Percentiles rank a stretch among this genome's conserved stretches.
phyloP scores from a whole-genome alignment of 164 flowering plant genomes.

The Magnolia sinica region DNA sequence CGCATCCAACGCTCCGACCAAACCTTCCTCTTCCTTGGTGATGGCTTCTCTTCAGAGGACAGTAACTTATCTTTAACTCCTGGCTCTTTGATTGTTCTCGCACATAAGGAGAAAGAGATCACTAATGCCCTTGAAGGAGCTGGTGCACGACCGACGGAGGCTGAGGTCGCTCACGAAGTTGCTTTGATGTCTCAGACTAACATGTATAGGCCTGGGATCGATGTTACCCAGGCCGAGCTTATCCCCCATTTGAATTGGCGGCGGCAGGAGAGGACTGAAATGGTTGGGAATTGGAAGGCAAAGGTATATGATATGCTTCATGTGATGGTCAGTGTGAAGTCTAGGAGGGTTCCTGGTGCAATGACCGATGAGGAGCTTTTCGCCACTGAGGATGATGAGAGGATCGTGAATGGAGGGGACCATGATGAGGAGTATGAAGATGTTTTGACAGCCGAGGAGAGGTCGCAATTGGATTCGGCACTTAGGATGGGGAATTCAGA shows the following conservation, averaged over 20 bases:
- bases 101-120: conserved; percentile 95
- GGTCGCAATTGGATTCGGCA: conserved; percentile 84
- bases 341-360: conserved; percentile 97
- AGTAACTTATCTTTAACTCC: conserved; percentile 58
- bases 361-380: conserved; percentile 99
- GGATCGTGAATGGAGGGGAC: conserved; percentile 52
- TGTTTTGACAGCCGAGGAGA: conserved; percentile 88
- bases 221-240: conserved; percentile 98
- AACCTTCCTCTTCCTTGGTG: conserved; percentile 91
- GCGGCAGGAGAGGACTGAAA: conserved; percentile 90
- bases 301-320: conserved; percentile 96
- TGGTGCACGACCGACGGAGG: conserved; percentile 83
- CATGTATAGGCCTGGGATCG: conserved; percentile 98
- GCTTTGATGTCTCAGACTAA: conserved; percentile 98
- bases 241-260: conserved; percentile 94
- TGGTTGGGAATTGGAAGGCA: conserved; percentile 95
- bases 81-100: conserved; percentile 87
- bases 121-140: conserved; percentile 98
- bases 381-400: conserved; percentile 76
- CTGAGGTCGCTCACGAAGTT: conserved; percentile 97
- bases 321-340: conserved; percentile 97
- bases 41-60: conserved; percentile 70
- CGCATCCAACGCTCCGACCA: conserved; percentile 96
- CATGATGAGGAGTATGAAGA: conserved; percentile 68
- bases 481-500: conserved; percentile 70